A percentile compares a stretch with the other conserved stretches of the same genome.
Evolutionary conservation across 306 rosid genomes (phyloP).

Genomic region (cucumber (Cucumis sativus)): Cucumber_9930_V3 NC_026655.2:30155501-30156000

Average conservation of each 20-base stretch:
- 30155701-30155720: neutral
- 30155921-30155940: constrained; percentile 54
- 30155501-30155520: constrained; percentile 85
- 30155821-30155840: neutral
- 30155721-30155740: neutral
- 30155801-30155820: neutral
- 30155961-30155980: neutral
- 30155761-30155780: neutral
- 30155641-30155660: constrained; percentile 74
- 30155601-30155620: constrained; percentile 74
- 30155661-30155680: constrained; percentile 28
- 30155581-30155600: constrained; percentile 67
- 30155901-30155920: constrained; percentile 78
- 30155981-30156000: no score
- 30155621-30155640: constrained; percentile 89
- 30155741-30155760: neutral
- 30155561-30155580: constrained; percentile 37
- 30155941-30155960: constrained; percentile 6
- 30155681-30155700: neutral
- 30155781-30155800: neutral
- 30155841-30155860: constrained; percentile 1
- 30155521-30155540: constrained; percentile 73
- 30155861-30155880: neutral
- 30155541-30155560: constrained; percentile 82
- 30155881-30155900: constrained; percentile 64